Evolutionary conservation across 2,329 filamentous ascomycete species (phyloP).

Genomic region (Fusarium sp.): DNA sequence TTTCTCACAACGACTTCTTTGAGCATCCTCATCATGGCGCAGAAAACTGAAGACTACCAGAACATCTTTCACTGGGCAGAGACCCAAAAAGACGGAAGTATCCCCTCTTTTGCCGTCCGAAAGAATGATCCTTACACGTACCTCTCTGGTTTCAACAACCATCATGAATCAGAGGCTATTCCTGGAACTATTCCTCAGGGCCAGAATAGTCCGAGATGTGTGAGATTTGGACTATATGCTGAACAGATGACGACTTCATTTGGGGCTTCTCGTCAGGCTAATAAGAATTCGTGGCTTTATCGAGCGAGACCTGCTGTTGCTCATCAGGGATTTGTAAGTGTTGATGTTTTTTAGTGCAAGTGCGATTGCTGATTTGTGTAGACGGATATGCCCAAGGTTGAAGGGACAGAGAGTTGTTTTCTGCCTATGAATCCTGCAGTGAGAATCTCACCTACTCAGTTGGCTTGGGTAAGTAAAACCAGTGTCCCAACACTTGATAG

Average conservation of each 20-base stretch:
- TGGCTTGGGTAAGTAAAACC: conserved; percentile 38
- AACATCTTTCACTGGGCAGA: conserved; percentile 70
- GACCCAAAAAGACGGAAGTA: conserved; percentile 67
- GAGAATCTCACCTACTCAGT: conserved; percentile 42
- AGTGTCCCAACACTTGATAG: fast-evolving
- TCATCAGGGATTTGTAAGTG: conserved; percentile 47
- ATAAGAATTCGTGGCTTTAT: conserved; percentile 51
- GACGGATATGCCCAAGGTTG: conserved; percentile 42
- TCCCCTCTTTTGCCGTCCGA: conserved; percentile 65
- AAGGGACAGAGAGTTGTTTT: conserved; percentile 45
- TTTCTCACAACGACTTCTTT: not conserved
- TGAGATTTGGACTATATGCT: conserved; percentile 54
- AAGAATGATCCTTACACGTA: conserved; percentile 62
- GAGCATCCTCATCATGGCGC: conserved; percentile 2
- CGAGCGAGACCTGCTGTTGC: conserved; percentile 48
- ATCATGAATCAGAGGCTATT: conserved; percentile 57
- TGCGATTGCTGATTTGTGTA: not conserved
- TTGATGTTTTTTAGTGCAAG: fast-evolving
- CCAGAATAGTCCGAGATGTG: conserved; percentile 59
- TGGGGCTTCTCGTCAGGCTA: conserved; percentile 47
- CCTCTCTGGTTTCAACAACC: conserved; percentile 67
- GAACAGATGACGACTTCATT: conserved; percentile 59
- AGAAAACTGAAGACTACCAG: conserved; percentile 55
- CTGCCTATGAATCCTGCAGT: conserved; percentile 41
- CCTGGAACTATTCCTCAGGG: conserved; percentile 61